phyloP scores from a whole-genome alignment of 225 moss, liverwort and hornwort species.

The Physcomitrellopsis africana region DNA sequence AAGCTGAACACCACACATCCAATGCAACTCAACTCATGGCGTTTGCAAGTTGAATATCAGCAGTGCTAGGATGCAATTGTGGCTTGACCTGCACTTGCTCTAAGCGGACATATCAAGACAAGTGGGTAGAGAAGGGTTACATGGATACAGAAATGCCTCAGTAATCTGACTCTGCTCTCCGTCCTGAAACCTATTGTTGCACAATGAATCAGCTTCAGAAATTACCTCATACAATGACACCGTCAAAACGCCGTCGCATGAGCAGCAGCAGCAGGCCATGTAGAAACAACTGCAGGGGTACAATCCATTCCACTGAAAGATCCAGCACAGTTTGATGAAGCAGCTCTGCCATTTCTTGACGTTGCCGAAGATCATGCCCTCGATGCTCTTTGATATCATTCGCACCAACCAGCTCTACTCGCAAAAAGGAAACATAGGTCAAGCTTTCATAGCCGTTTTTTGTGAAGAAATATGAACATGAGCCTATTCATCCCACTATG shows the following conservation, averaged over 20 bases:
- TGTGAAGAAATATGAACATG: constrained; percentile 36
- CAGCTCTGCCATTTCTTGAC: constrained; percentile 85
- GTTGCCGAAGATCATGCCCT: constrained; percentile 57
- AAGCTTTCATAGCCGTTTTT: constrained; percentile 36
- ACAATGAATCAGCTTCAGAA: neutral
- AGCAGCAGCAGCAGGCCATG: constrained; percentile 66
- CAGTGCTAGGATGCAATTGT: neutral
- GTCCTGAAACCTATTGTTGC: constrained; percentile 20
- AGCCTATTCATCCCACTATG: constrained; percentile 78
- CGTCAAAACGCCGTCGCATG: neutral
- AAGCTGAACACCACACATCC: neutral
- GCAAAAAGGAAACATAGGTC: constrained; percentile 49
- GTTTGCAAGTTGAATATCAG: neutral
- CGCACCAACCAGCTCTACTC: constrained; percentile 79
- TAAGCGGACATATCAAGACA: neutral
- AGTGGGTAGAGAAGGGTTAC: neutral
- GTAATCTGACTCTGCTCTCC: constrained; percentile 2
- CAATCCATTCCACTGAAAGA: constrained; percentile 71
- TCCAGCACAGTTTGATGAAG: constrained; percentile 47
- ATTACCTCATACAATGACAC: neutral
- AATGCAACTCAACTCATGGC: neutral
- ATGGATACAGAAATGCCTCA: neutral
- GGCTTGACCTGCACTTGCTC: neutral
- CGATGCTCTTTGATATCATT: constrained; percentile 56
- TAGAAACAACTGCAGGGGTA: constrained; percentile 66